These are phyloP conservation scores for Glebionis coronaria DNA, from an alignment of 129 eudicot genomes.

Conservation along the genomic window DNA sequence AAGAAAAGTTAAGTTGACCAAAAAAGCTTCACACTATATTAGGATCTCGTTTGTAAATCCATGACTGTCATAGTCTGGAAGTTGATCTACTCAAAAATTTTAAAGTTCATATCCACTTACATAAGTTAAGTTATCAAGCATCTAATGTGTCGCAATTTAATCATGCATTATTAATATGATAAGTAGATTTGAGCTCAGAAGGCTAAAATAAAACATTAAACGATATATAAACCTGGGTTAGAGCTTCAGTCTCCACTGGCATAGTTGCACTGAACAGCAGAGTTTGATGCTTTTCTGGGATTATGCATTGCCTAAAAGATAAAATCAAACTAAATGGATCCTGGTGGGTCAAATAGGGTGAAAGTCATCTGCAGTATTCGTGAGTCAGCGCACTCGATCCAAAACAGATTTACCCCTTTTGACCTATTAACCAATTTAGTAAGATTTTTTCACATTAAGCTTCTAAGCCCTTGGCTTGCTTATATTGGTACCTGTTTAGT, in stretches of 20 bases:
- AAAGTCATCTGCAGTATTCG: no score
- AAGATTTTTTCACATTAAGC: no score
- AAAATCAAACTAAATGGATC: no score
- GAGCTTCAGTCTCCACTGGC: constrained; percentile 90
- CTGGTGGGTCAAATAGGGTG: no score
- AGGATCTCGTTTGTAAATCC: background rate
- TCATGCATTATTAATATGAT: background rate
- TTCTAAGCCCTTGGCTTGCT: no score
- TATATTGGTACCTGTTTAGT: no score
- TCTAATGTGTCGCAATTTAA: background rate
- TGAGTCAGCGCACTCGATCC: no score
- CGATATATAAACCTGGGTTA: constrained; percentile 58
- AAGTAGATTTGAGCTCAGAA: background rate
- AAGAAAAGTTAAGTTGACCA: background rate
- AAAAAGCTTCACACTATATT: background rate
- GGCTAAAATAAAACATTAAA: background rate
- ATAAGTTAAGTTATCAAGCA: constrained; percentile 2
- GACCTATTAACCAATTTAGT: no score
- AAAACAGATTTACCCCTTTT: no score
- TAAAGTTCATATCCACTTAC: constrained; percentile 4
- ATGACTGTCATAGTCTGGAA: constrained; percentile 1
- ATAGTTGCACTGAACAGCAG: constrained; percentile 82
- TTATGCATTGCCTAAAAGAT: constrained; percentile 75
- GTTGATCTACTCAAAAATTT: constrained; percentile 4
- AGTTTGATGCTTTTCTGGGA: constrained; percentile 79